phyloP scores from a whole-genome alignment of 371 early-diverging fungal species.

The Circinella umbellata region DNA sequence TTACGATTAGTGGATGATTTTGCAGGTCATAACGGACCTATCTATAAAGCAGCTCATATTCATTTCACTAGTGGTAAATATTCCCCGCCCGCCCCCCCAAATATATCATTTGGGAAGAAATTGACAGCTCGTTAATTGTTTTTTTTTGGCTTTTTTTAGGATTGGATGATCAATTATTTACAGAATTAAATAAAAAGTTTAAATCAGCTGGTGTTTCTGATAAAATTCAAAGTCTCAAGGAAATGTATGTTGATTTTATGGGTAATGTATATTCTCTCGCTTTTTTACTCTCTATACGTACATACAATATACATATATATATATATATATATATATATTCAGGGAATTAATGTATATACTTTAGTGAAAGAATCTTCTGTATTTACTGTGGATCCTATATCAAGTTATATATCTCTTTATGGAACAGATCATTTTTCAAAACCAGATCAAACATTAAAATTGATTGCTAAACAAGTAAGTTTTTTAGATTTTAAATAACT shows the following conservation, averaged over 20 bases:
- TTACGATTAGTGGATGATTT: slow-evolving; percentile 86
- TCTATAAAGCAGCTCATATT: slow-evolving; percentile 83
- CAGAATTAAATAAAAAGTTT: slow-evolving; percentile 51
- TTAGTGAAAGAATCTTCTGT: slow-evolving; percentile 80
- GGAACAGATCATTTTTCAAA: slow-evolving; percentile 42
- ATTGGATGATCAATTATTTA: slow-evolving; percentile 73
- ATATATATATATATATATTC: no score
- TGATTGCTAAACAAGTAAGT: slow-evolving; percentile 73
- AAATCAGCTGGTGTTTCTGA: slow-evolving; percentile 60
- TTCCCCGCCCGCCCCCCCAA: not conserved
- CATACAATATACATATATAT: no score
- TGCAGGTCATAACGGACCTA: slow-evolving; percentile 50
- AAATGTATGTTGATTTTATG: slow-evolving; percentile 78
- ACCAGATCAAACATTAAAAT: slow-evolving; percentile 63
- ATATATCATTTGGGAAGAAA: not conserved
- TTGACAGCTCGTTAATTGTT: slow-evolving; percentile 43
- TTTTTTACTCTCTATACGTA: not conserved
- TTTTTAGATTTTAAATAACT: no score
- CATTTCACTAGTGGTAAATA: slow-evolving; percentile 78
- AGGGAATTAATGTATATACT: no score
- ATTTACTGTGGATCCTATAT: slow-evolving; percentile 76
- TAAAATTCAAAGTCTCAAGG: slow-evolving; percentile 72
- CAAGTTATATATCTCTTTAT: slow-evolving; percentile 71
- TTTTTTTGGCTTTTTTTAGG: slow-evolving; percentile 37
- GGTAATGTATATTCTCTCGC: slow-evolving; percentile 29